These are phyloP conservation scores for Cichorium intybus DNA, from an alignment of 140 eudicot species.

Conservation along the genomic window DNA sequence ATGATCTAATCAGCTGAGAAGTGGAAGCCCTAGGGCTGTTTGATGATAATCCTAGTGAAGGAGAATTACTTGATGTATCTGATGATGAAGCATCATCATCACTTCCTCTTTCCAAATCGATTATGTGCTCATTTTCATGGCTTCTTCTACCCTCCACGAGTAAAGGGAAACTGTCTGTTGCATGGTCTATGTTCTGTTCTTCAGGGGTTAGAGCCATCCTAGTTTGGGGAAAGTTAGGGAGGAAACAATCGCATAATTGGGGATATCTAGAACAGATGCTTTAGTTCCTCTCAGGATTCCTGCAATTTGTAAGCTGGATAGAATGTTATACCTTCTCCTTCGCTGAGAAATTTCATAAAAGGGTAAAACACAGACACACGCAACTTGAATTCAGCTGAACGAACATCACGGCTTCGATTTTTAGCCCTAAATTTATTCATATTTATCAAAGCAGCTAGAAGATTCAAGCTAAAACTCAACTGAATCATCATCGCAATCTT, in stretches of 20 bases:
- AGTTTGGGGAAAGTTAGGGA: slow-evolving; percentile 9
- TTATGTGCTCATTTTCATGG: slow-evolving; percentile 45
- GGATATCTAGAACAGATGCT: slow-evolving; percentile 5
- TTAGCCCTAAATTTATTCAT: background rate
- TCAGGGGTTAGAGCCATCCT: slow-evolving; percentile 53
- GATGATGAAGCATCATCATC: slow-evolving; percentile 47
- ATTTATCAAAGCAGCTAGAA: background rate
- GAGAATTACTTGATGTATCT: slow-evolving; percentile 23
- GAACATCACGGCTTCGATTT: slow-evolving; percentile 16
- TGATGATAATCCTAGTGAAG: slow-evolving; percentile 25
- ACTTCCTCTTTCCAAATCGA: slow-evolving; percentile 50
- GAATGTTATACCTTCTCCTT: slow-evolving; percentile 18
- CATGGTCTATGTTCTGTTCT: slow-evolving; percentile 42
- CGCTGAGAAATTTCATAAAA: background rate
- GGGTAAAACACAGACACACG: background rate
- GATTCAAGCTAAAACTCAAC: slow-evolving; percentile 22
- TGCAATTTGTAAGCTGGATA: slow-evolving; percentile 11
- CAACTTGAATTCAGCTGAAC: slow-evolving; percentile 29
- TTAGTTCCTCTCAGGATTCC: slow-evolving; percentile 24
- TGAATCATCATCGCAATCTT: background rate
- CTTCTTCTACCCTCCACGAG: slow-evolving; percentile 44
- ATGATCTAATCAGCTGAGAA: slow-evolving; percentile 25
- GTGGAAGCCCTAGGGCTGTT: slow-evolving; percentile 29
- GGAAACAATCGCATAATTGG: slow-evolving; percentile 13
- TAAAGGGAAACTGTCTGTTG: slow-evolving; percentile 57